Evolutionary conservation across 2,329 filamentous ascomycete species (phyloP).

Genomic region (Fusarium camptoceras): DNA sequence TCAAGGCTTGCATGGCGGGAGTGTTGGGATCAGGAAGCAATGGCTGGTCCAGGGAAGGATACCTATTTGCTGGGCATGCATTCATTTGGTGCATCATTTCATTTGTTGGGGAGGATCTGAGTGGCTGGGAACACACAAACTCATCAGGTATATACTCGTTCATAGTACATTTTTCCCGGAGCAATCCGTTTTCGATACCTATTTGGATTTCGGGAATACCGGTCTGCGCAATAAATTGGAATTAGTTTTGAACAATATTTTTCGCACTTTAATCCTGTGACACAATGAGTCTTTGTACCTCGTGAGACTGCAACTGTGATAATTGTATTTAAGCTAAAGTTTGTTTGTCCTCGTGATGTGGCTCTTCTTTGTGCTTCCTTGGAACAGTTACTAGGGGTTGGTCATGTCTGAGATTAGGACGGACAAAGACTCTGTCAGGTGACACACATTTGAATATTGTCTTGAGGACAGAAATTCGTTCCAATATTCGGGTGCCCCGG

Average conservation of each 20-base stretch:
- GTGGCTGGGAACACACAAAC: slow-evolving; percentile 9
- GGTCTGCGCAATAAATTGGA: slow-evolving; percentile 11
- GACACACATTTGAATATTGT: background rate
- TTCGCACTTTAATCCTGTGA: background rate
- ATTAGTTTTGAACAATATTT: background rate
- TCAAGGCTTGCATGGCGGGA: slow-evolving; percentile 33
- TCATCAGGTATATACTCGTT: slow-evolving; percentile 6
- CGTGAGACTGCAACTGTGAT: background rate
- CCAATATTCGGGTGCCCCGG: background rate
- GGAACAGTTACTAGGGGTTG: background rate
- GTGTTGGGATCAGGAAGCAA: slow-evolving; percentile 27
- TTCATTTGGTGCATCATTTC: slow-evolving; percentile 12
- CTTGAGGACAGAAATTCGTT: background rate
- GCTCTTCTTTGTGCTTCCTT: slow-evolving; percentile 4
- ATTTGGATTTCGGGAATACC: slow-evolving; percentile 34
- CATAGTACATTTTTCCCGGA: slow-evolving; percentile 35
- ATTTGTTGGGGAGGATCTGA: slow-evolving; percentile 19
- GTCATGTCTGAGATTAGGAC: background rate
- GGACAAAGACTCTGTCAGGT: background rate
- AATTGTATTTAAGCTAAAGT: background rate
- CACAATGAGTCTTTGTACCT: background rate
- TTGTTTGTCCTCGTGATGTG: slow-evolving; percentile 13
- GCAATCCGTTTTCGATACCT: slow-evolving; percentile 44
- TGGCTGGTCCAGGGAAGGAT: slow-evolving; percentile 38
- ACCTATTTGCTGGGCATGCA: slow-evolving; percentile 18